Evolutionary conservation across 441 rosid genomes (phyloP).

Genomic region (Corymbia calophylla): DNA sequence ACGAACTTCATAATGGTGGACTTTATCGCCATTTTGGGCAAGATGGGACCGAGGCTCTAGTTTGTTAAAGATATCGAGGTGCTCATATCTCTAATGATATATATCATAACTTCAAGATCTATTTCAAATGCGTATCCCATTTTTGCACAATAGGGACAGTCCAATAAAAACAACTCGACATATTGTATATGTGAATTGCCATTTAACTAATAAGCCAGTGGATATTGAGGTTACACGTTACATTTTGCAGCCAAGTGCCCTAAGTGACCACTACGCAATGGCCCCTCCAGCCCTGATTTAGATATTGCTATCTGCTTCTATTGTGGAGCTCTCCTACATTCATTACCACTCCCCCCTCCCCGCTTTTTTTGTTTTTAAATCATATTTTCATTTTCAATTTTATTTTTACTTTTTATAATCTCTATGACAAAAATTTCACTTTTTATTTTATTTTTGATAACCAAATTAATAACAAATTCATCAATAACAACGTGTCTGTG

Average conservation of each 20-base stretch:
- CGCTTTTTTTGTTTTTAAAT: too few species aligned
- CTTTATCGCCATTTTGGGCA: too few species aligned
- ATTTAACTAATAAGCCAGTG: slow-evolving; percentile 1
- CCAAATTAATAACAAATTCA: not conserved
- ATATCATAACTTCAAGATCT: not conserved
- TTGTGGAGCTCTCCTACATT: too few species aligned
- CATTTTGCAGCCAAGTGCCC: too few species aligned
- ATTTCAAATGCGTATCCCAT: not conserved
- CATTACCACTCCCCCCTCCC: too few species aligned
- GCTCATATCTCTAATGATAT: not conserved
- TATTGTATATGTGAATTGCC: not conserved
- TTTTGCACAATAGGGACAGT: not conserved
- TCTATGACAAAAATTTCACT: fast-evolving
- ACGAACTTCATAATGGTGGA: too few species aligned
- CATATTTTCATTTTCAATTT: not conserved
- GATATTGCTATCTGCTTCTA: too few species aligned
- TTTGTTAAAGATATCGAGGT: too few species aligned
- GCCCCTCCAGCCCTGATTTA: too few species aligned
- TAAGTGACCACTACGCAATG: too few species aligned
- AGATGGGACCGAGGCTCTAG: too few species aligned
- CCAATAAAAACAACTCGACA: not conserved
- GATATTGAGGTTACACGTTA: not conserved
- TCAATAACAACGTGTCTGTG: not conserved
- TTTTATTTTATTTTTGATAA: not conserved
- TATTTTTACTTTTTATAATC: not conserved